A percentile compares a stretch with the other conserved stretches of the same genome.
Conservation (phyloP, 331 rosid genomes). For the Acacia concinna region DNA sequence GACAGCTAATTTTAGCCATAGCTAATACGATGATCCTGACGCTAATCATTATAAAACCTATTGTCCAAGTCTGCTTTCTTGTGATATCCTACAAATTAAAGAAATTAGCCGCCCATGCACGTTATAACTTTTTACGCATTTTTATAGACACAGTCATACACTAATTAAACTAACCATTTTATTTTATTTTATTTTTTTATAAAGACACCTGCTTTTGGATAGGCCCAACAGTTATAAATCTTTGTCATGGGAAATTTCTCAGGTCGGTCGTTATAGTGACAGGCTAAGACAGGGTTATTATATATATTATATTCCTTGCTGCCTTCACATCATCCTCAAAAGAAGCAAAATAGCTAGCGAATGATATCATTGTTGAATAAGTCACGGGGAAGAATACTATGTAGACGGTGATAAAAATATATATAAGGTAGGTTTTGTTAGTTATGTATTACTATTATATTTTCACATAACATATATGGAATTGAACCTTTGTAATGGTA, state of each 20-base stretch:
- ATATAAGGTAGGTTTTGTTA: background rate
- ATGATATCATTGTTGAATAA: background rate
- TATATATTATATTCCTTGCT: background rate
- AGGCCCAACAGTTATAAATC: background rate
- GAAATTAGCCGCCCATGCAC: background rate
- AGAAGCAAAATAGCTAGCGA: background rate
- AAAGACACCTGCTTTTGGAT: background rate
- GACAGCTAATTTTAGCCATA: background rate
- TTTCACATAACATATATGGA: background rate
- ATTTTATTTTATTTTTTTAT: no score
- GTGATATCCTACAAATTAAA: background rate
- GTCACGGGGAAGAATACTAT: background rate
- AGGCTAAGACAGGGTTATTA: background rate
- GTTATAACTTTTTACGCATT: background rate
- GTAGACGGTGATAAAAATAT: background rate
- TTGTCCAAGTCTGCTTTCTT: background rate
- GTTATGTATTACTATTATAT: no score
- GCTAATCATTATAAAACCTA: slow-evolving; percentile 11
- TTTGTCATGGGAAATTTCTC: slow-evolving; percentile 2
- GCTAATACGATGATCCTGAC: slow-evolving; percentile 14
- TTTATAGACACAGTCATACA: background rate
- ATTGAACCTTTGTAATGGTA: background rate
- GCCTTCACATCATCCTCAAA: background rate
- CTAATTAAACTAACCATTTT: background rate
- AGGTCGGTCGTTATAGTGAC: slow-evolving; percentile 25